Base-by-base conservation (phyloP, 73 alveolate genomes). In the Stentor coeruleus region DNA sequence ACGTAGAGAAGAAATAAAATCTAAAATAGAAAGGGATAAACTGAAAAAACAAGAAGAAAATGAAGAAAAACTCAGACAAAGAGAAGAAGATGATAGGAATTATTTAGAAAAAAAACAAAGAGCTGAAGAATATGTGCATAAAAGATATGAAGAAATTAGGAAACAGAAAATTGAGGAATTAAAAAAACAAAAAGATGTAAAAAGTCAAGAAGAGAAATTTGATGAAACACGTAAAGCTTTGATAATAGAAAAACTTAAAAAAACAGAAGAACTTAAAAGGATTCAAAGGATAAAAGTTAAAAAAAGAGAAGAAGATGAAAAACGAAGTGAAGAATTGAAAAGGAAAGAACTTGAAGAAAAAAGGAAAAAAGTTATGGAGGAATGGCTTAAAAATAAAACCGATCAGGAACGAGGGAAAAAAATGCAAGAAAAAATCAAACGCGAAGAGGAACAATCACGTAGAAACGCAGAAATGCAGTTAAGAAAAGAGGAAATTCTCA, bases 131-230 rank as follows among this genome's bases (percentile, higher is more conserved):
- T 66, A 33, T 66, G 49, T 30, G 0, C 14, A 15, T 30, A 20
- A 30, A 66, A 66, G 81, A 66, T 66, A 66, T 33, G 81, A 66
- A 66, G 81, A 66, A 36, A 33, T 33, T n/a, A 0, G 81, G 49
- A 20, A 30, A 57, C 49, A 66, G 35, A 66, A 66, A 36, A 57
- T n/a, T 30, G n/a, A 15, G 35, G 81, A 66, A 66, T 30, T 15
- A 15, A 66, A 66, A 36, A 66, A 66, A 66, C 14, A 66, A 33
- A 14, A 15, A 66, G 20, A 33, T 33, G 81, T 30, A 66, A 66
- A 33, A 36, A 14, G 26, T 15, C 81, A 66, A 30, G 49, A 36
- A 66, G 38, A 66, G 35, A 66, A 66, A 36, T 66, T 66, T 30
- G 49, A 33, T 2, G 81, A 66, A 57, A 36, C n/a, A 66, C n/a